Conservation (phyloP, 371 early-diverging fungal genomes). For the Amoeboaphelidium protococcarum region DNA sequence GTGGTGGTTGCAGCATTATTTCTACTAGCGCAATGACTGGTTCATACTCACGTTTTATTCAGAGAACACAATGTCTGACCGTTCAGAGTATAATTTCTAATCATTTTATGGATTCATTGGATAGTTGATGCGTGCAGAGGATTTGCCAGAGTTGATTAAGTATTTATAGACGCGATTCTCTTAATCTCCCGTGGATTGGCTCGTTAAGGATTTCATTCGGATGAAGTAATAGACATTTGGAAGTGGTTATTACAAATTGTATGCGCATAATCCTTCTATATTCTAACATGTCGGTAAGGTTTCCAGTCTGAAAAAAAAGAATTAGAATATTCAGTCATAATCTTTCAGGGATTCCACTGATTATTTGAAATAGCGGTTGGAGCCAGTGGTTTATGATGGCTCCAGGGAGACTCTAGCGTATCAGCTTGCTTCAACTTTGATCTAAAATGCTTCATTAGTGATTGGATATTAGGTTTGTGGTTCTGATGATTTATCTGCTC, state of each 20-base stretch:
- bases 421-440: too few species aligned
- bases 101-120: not conserved
- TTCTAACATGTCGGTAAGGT: not conserved
- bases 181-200: not conserved
- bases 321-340: not conserved
- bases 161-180: not conserved
- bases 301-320: not conserved
- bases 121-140: not conserved
- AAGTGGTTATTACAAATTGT: too few species aligned
- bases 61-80: not conserved
- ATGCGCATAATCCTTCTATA: not conserved
- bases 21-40: not conserved
- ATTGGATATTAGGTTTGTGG: too few species aligned
- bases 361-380: too few species aligned
- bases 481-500: too few species aligned
- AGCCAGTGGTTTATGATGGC: too few species aligned
- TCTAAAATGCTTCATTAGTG: too few species aligned
- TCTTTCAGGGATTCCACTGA: too few species aligned
- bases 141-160: not conserved
- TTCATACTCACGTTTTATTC: not conserved
- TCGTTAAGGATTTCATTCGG: not conserved
- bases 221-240: not conserved
- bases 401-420: too few species aligned
- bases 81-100: not conserved
- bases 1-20: not conserved